A percentile compares a stretch with the other conserved stretches of the same genome.
These are phyloP conservation scores for Tremella mesenterica DNA, from an alignment of 768 basidiomycete species.

Conservation along the genomic window DNA sequence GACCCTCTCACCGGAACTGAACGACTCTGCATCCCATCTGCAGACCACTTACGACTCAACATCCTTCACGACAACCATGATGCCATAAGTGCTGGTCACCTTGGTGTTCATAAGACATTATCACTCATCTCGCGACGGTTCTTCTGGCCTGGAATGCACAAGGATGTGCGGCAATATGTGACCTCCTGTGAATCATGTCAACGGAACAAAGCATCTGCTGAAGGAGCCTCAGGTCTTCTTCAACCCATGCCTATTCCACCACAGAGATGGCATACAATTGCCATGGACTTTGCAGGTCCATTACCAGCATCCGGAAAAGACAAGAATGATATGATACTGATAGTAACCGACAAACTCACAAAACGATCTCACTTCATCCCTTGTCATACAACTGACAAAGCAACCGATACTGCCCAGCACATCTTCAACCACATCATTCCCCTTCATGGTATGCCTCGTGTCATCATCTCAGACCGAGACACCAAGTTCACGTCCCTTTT, in stretches of 20 bases:
- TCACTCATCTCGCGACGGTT: conserved; percentile 27
- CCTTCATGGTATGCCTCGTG: conserved; percentile 42
- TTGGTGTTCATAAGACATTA: conserved; percentile 44
- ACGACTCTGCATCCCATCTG: neutral
- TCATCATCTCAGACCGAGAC: conserved; percentile 48
- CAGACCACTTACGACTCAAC: neutral
- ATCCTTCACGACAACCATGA: conserved; percentile 45
- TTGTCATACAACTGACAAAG: conserved; percentile 18
- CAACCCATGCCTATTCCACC: conserved; percentile 26
- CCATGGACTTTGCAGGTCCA: conserved; percentile 35
- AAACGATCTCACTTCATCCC: conserved; percentile 48
- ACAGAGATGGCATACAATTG: conserved; percentile 41
- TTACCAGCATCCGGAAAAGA: conserved; percentile 13
- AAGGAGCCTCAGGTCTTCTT: conserved; percentile 45
- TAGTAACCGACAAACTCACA: conserved; percentile 46
- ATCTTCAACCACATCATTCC: conserved; percentile 2
- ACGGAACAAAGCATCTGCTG: conserved; percentile 43
- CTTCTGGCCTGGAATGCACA: neutral
- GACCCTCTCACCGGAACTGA: neutral
- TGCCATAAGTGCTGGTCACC: conserved; percentile 47
- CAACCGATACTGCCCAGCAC: conserved; percentile 22
- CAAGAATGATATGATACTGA: conserved; percentile 44
- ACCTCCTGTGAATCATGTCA: conserved; percentile 5
- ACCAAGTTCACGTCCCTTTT: conserved; percentile 47
- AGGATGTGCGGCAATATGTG: neutral